Evolutionary conservation across 2,329 filamentous ascomycete species (phyloP).

Genomic region (Exophiala oligosperma): DNA sequence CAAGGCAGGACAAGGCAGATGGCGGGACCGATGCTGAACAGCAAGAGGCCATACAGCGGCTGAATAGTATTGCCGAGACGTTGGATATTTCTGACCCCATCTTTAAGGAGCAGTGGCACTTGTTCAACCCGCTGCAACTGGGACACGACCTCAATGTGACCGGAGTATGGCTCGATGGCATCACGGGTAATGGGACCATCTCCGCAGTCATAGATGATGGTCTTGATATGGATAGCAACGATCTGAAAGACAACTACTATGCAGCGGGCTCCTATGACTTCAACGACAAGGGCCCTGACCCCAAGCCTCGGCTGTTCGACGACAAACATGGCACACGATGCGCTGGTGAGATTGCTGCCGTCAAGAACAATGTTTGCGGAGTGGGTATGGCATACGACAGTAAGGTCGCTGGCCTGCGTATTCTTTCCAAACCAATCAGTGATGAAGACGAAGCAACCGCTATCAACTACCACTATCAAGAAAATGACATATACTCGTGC

Average conservation of each 20-base stretch:
- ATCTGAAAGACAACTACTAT: conserved; percentile 92
- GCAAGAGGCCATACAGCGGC: conserved; percentile 55
- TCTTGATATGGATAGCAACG: conserved; percentile 90
- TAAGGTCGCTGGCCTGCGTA: conserved; percentile 86
- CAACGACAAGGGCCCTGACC: conserved; percentile 79
- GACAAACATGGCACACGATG: conserved; percentile 92
- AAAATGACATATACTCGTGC: conserved; percentile 97
- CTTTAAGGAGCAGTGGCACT: conserved; percentile 92
- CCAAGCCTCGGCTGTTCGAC: conserved; percentile 77
- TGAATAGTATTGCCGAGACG: conserved; percentile 60
- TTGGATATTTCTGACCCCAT: conserved; percentile 87
- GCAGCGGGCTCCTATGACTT: conserved; percentile 92
- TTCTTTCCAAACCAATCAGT: conserved; percentile 84
- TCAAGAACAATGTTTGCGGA: conserved; percentile 88
- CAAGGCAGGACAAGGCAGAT: conserved; percentile 7
- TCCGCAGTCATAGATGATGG: conserved; percentile 96
- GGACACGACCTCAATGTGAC: conserved; percentile 98
- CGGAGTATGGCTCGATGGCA: conserved; percentile 83
- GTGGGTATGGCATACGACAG: conserved; percentile 95
- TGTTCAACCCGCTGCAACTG: conserved; percentile 76
- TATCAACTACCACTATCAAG: conserved; percentile 86
- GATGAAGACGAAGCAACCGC: conserved; percentile 91
- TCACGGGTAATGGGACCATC: conserved; percentile 85
- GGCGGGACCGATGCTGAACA: conserved; percentile 31
- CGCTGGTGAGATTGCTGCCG: conserved; percentile 89